Base-by-base conservation (phyloP, 495 filamentous ascomycete genomes). In the Aspergillus nanangensis region DNA sequence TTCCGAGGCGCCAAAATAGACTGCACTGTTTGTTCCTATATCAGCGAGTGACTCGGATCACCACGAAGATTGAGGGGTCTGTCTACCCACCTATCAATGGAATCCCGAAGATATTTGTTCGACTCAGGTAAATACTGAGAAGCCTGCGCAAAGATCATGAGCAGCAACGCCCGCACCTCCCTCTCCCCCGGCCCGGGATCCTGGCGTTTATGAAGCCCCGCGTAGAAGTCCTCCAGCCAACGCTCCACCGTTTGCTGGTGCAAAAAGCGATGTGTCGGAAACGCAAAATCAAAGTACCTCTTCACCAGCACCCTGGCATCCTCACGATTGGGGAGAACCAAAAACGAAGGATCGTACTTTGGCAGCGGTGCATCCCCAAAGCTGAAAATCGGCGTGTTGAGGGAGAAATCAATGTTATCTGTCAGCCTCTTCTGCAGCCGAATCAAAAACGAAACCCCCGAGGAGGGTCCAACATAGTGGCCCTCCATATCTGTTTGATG, bases 221-320 rank as follows among this genome's bases (percentile, higher is more conserved):
- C 29, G 38, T 61, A 61, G n/a, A 61, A 53, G 23, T 45, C 40
- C 5, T 53, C 49, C 5, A 57, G 33, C 54, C 54, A 61, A 2
- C 41, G 18, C 27, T 57, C 50, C 8, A 52, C 49, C 17, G 44
- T 47, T 0, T 47, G 35, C 21, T 61, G 54, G 36, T 63, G 59
- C 2, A 67, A 47, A 34, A 65, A 63, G 0, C 64, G 57, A 47
- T 65, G 62, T 3, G 64, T 67, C n/a, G 60, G 61, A 38, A 65
- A 63, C 1, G 57, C 57, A 44, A 65, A 62, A 15, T 67, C 61
- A 22, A 67, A 65, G 34, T 67, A 67, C 19, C 60, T 44, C n/a
- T 46, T 41, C 0, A 67, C 32, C 3, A 67, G 35, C 0, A 31
- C 42, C 8, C 41, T 50, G 7, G 61, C 61, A 24, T 58, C 56